Evolutionary conservation across 2,329 filamentous ascomycete genomes (phyloP).

Genomic region (Scedosporium minutisporum): DNA sequence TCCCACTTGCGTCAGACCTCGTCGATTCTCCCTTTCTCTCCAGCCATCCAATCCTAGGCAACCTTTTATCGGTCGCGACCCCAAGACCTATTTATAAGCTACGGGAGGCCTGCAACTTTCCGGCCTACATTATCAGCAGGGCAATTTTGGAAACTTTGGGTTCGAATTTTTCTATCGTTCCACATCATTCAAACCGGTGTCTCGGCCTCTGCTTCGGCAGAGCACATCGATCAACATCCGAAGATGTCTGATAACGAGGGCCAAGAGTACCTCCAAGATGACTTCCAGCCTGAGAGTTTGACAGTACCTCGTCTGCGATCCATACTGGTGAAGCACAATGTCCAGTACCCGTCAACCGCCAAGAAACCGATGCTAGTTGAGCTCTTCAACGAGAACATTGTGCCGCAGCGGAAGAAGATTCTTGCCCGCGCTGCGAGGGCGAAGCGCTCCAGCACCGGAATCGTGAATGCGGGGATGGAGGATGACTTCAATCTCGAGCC

Average conservation of each 20-base stretch:
- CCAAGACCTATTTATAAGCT: background rate
- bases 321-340: constrained; percentile 80
- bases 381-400: constrained; percentile 69
- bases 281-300: constrained; percentile 73
- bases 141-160: constrained; percentile 1
- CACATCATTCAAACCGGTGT: background rate
- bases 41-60: background rate
- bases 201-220: background rate
- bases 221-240: constrained; percentile 2
- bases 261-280: constrained; percentile 74
- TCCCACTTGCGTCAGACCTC: constrained; percentile 3
- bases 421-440: constrained; percentile 66
- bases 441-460: constrained; percentile 80
- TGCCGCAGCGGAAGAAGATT: constrained; percentile 69
- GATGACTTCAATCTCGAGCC: constrained; percentile 56
- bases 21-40: background rate
- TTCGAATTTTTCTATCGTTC: background rate
- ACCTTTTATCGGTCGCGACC: background rate
- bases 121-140: background rate
- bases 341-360: constrained; percentile 76
- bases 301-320: constrained; percentile 84
- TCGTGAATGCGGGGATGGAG: constrained; percentile 57
- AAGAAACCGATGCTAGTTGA: constrained; percentile 86
- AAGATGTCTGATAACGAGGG: constrained; percentile 56
- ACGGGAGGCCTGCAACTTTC: background rate